A percentile compares a stretch with the other conserved stretches of the same genome.
Evolutionary conservation across 2,329 filamentous ascomycete species (phyloP).

Genomic region (Samsoniella hepiali): DNA sequence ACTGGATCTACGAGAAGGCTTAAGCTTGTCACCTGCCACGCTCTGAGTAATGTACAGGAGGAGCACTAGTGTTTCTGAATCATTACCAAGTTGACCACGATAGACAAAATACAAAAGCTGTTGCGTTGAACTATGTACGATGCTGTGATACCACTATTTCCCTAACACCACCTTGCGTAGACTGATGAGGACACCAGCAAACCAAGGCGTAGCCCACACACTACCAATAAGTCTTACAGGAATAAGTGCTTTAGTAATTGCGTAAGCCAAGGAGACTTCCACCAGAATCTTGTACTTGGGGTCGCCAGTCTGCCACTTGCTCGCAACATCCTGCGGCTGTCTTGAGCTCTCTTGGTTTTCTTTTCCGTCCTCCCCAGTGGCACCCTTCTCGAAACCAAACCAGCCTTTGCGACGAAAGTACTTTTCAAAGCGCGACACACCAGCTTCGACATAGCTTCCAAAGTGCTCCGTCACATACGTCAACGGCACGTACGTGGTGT

Average conservation of each 20-base stretch:
- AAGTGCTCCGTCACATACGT: slow-evolving; percentile 48
- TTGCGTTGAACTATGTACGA: background rate
- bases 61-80: background rate
- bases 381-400: slow-evolving; percentile 59
- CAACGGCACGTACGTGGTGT: slow-evolving; percentile 68
- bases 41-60: background rate
- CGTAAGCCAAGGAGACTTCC: slow-evolving; percentile 83
- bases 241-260: slow-evolving; percentile 80
- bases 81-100: background rate
- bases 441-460: slow-evolving; percentile 53
- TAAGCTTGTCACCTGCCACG: slow-evolving; percentile 30
- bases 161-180: slow-evolving; percentile 31
- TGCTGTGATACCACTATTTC: slow-evolving; percentile 23
- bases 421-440: slow-evolving; percentile 69
- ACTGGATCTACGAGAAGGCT: slow-evolving; percentile 97
- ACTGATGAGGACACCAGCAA: slow-evolving; percentile 64
- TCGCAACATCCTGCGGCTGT: slow-evolving; percentile 30
- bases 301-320: slow-evolving; percentile 39
- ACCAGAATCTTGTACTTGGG: slow-evolving; percentile 55
- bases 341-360: background rate
- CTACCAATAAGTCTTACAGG: slow-evolving; percentile 74
- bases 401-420: slow-evolving; percentile 79
- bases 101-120: slow-evolving; percentile 9
- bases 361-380: slow-evolving; percentile 17
- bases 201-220: slow-evolving; percentile 89